These are phyloP conservation scores for Neckera pumila DNA, from an alignment of 225 moss, liverwort and hornwort genomes.

Conservation along the genomic window DNA sequence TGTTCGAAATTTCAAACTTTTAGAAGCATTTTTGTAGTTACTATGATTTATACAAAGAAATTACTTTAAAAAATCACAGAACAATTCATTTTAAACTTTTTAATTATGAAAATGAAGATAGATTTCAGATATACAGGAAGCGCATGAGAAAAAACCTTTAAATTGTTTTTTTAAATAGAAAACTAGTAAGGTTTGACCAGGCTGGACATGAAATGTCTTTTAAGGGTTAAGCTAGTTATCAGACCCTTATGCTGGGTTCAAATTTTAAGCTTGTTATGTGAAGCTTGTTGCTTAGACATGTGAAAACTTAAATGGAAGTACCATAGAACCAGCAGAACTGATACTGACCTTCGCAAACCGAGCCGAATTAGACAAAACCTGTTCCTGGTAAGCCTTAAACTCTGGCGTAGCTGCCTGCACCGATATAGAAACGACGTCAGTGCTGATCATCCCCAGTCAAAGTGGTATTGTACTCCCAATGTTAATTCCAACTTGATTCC, in stretches of 20 bases:
- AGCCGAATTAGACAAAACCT: slow-evolving; percentile 67
- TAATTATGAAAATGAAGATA: not conserved
- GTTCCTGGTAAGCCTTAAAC: slow-evolving; percentile 87
- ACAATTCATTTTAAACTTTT: not conserved
- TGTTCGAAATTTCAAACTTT: not conserved
- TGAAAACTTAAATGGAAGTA: not conserved
- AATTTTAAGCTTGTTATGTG: not conserved
- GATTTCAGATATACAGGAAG: not conserved
- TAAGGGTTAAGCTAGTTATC: too few relatives aligned
- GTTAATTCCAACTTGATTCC: not conserved
- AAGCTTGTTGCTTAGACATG: not conserved
- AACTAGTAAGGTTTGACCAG: not conserved
- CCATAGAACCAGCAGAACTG: not conserved
- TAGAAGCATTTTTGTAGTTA: not conserved
- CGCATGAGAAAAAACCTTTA: not conserved
- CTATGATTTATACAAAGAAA: not conserved
- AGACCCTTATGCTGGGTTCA: not conserved
- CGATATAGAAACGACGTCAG: not conserved
- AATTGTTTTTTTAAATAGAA: too few relatives aligned
- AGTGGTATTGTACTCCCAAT: not conserved
- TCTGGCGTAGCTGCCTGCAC: slow-evolving; percentile 81
- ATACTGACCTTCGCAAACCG: slow-evolving; percentile 63
- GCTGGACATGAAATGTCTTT: not conserved
- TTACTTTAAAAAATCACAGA: not conserved
- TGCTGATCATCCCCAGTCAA: not conserved